Conservation (phyloP, 768 basidiomycete genomes). For the Holtermanniella nyarrowii region DNA sequence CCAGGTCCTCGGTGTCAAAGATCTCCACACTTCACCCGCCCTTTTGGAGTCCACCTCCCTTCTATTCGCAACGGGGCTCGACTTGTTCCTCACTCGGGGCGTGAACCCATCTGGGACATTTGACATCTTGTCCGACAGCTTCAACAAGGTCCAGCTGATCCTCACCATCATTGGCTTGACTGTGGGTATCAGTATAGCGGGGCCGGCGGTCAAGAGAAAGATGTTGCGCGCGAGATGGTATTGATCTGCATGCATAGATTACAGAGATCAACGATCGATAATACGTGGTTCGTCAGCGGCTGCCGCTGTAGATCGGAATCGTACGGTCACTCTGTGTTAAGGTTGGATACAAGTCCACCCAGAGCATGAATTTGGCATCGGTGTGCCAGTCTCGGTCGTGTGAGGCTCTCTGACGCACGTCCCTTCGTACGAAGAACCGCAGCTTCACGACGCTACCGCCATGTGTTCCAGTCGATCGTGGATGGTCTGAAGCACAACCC, state of each 20-base stretch:
- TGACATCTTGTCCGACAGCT: constrained; percentile 79
- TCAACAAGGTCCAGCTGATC: constrained; percentile 86
- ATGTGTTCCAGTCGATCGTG: too few relatives aligned
- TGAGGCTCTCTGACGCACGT: too few relatives aligned
- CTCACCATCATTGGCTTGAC: constrained; percentile 64
- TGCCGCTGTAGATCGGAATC: too few relatives aligned
- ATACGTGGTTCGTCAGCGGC: too few relatives aligned
- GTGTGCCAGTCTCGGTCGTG: too few relatives aligned
- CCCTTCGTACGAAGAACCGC: too few relatives aligned
- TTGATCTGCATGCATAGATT: constrained; percentile 5
- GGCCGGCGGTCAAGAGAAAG: constrained; percentile 58
- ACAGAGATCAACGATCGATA: not conserved
- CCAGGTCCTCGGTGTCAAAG: constrained; percentile 59
- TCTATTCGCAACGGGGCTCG: constrained; percentile 74
- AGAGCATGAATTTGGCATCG: too few relatives aligned
- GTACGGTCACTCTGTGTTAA: too few relatives aligned
- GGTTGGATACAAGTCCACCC: too few relatives aligned
- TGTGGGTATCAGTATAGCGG: constrained; percentile 65
- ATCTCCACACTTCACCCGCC: constrained; percentile 68
- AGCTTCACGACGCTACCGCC: too few relatives aligned
- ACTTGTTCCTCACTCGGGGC: constrained; percentile 71
- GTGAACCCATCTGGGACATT: constrained; percentile 81
- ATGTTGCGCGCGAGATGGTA: constrained; percentile 36
- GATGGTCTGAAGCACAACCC: too few relatives aligned
- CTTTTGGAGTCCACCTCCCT: constrained; percentile 85